These are phyloP conservation scores for Leptomonas seymouri DNA, from an alignment of 208 protist genomes.

Conservation along the genomic window DNA sequence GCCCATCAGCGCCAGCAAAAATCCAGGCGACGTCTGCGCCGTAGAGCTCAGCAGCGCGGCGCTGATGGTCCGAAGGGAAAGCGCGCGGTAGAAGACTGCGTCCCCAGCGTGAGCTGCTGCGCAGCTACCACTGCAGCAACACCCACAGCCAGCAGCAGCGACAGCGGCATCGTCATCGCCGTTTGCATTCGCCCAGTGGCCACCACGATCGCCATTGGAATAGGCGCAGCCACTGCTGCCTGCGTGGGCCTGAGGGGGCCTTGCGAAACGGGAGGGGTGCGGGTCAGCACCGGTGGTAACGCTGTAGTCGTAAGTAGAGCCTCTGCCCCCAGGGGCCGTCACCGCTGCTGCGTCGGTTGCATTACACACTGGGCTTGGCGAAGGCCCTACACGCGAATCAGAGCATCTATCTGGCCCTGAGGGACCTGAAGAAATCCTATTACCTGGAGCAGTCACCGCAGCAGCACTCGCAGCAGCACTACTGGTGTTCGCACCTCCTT, in stretches of 20 bases:
- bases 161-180: not conserved
- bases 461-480: too few relatives aligned
- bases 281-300: not conserved
- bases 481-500: too few relatives aligned
- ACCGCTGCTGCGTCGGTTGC: not conserved
- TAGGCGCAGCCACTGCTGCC: not conserved
- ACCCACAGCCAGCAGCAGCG: not conserved
- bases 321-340: not conserved
- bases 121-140: conserved; percentile 12
- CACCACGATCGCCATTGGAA: not conserved
- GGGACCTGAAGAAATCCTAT: not conserved
- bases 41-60: conserved; percentile 22
- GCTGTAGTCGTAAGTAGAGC: not conserved
- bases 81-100: conserved; percentile 8
- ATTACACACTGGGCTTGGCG: not conserved
- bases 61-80: conserved; percentile 8
- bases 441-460: too few relatives aligned
- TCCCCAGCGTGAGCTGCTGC: too few relatives aligned
- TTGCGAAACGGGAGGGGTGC: too few relatives aligned
- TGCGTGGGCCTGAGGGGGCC: not conserved
- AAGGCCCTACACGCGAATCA: not conserved
- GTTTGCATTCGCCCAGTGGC: not conserved
- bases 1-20: conserved; percentile 35
- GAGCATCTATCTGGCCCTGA: too few relatives aligned
- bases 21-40: conserved; percentile 20